These are phyloP conservation scores for Cutaneotrichosporon sp. DNA, from an alignment of 1,284 basidiomycete species.

Conservation along the genomic window DNA sequence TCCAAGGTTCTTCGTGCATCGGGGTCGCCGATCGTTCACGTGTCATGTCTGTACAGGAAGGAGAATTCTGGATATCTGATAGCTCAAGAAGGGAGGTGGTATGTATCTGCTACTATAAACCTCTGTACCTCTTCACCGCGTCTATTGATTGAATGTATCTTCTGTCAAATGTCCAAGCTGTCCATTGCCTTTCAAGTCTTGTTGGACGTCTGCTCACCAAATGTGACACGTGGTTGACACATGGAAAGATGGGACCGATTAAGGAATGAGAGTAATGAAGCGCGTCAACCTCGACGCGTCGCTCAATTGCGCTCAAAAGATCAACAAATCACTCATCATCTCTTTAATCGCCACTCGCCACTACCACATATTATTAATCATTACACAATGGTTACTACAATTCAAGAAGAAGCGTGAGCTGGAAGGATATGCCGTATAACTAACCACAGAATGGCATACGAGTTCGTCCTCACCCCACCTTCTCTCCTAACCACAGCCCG, in stretches of 20 bases:
- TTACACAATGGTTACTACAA: constrained; percentile 16
- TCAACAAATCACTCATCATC: not conserved
- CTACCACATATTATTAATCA: not conserved
- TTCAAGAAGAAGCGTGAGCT: constrained; percentile 19
- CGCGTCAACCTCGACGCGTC: constrained; percentile 8
- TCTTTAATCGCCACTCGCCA: not conserved
- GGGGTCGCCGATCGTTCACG: too few relatives aligned
- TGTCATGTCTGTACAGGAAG: too few relatives aligned
- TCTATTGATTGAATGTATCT: too few relatives aligned
- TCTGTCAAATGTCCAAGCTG: too few relatives aligned
- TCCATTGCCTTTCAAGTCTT: too few relatives aligned
- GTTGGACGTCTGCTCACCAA: too few relatives aligned
- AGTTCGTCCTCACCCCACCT: constrained; percentile 8
- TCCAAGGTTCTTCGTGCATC: too few relatives aligned
- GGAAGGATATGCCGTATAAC: not conserved
- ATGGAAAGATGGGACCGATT: not conserved
- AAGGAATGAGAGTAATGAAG: constrained; percentile 4
- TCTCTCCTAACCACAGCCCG: constrained; percentile 40
- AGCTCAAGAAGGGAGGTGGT: too few relatives aligned
- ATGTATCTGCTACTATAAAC: too few relatives aligned
- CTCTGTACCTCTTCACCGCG: not conserved
- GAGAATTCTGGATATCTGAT: too few relatives aligned
- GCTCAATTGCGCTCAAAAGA: not conserved
- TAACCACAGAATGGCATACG: constrained; percentile 24
- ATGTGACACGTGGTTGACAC: not conserved